Conservation (phyloP, 208 protist genomes). For the Trypanosoma cruzi region DNA sequence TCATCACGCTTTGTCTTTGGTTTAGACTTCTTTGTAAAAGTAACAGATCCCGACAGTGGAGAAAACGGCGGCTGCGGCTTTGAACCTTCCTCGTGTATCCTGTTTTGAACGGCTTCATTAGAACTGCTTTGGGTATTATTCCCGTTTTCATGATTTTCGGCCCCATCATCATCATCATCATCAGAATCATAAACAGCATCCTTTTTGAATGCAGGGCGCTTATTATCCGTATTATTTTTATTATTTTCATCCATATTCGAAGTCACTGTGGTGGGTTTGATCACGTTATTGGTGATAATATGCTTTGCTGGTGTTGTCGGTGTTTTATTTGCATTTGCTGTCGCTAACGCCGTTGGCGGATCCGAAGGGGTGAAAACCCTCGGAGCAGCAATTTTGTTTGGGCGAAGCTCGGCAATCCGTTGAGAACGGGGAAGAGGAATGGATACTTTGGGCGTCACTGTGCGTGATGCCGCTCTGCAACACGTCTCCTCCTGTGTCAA, state of each 20-base stretch:
- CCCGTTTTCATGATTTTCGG: background rate
- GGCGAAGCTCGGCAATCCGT: background rate
- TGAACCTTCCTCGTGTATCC: background rate
- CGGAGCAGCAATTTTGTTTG: background rate
- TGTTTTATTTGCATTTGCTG: background rate
- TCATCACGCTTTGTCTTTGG: slow-evolving; percentile 22
- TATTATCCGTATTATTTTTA: background rate
- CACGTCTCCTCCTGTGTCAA: background rate
- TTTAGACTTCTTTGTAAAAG: slow-evolving; percentile 12
- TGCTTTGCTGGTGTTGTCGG: background rate
- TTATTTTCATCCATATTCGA: background rate
- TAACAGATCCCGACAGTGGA: background rate
- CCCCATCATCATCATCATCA: background rate
- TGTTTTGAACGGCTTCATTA: background rate
- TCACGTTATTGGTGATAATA: background rate
- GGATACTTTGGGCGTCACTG: slow-evolving; percentile 5
- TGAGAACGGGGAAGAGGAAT: slow-evolving; percentile 33
- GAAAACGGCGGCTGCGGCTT: background rate
- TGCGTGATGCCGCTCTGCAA: slow-evolving; percentile 1
- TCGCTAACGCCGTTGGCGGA: background rate
- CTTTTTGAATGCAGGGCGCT: too few relatives aligned
- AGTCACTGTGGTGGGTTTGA: background rate
- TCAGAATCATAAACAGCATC: too few relatives aligned
- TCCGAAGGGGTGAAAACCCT: background rate
- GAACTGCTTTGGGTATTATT: background rate